phyloP scores from a whole-genome alignment of 768 basidiomycete species.

The Sutorius australiensis region DNA sequence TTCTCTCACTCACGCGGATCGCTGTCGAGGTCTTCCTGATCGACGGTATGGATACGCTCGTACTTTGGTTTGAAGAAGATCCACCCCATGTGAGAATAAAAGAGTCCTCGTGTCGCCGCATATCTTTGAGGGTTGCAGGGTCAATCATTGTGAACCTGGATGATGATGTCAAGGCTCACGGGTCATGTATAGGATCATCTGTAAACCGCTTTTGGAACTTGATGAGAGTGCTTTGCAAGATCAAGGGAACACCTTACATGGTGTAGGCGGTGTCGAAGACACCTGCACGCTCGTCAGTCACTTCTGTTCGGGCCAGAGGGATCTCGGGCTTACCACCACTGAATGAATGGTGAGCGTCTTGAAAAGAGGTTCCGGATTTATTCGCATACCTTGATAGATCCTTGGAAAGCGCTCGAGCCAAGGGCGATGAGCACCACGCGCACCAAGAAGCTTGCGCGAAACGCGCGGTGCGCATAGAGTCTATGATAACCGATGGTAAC shows the following conservation, averaged over 20 bases:
- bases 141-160: neutral
- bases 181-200: conserved; percentile 11
- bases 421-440: conserved; percentile 3
- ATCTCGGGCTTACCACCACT: conserved; percentile 9
- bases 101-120: conserved; percentile 7
- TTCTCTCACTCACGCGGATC: conserved; percentile 7
- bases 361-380: neutral
- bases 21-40: conserved; percentile 4
- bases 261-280: conserved; percentile 11
- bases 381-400: conserved; percentile 6
- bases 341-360: neutral
- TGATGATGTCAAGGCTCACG: conserved; percentile 1
- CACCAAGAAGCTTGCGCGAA: conserved; percentile 1
- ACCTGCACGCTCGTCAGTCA: conserved; percentile 3
- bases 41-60: conserved; percentile 4
- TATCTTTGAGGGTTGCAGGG: conserved; percentile 1
- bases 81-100: conserved; percentile 12
- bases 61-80: conserved; percentile 12
- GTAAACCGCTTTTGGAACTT: conserved; percentile 2
- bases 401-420: conserved; percentile 9
- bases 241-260: neutral
- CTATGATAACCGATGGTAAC: conserved; percentile 13
- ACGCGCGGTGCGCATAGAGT: conserved; percentile 7
- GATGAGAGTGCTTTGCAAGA: neutral
- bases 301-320: neutral